Base-by-base conservation (phyloP, 106 monocot genomes). In the Chionographis japonica region DNA sequence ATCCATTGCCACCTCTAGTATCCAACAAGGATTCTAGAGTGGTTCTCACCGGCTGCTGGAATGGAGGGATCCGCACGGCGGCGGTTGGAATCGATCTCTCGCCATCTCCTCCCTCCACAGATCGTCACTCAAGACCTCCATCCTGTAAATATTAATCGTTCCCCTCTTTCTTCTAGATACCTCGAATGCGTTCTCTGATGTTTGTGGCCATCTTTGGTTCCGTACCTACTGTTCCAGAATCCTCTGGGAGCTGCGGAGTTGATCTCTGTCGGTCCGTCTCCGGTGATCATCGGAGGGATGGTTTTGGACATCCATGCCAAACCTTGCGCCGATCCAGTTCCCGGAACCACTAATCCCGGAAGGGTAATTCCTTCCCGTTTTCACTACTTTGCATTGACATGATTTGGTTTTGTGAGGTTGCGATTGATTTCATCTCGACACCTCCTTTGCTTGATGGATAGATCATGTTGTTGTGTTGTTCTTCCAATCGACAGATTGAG, bases 231-330 rank as follows among this genome's bases (percentile, higher is more conserved):
- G n/a, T 54, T 36, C 35, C 56, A 88, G 84, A 78, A 65, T 66
- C 64, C 2, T 3, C 13, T 77, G 36, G 27, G 51, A 58, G 64
- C 16, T 18, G 12, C 5, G 37, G 63, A 56, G 36, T 37, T 18
- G 4, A 18, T 20, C 69, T n/a, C n/a, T n/a, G n/a, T n/a, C n/a
- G n/a, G n/a, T n/a, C 43, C 71, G n/a, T 56, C 14, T 36, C 87
- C 87, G 3, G 81, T 90, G 49, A 72, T 94, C 14, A 78, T 94
- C 1, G 94, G 94, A 41, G 94, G 90, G 14, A 88, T 91, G 94
- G 85, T 94, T 51, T 54, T 90, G 63, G 94, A 94, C 56, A 79
- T 94, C 55, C 78, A 88, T 8, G 94, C 85, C 15, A 88, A 77
- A 76, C 90, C 90, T 27, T 43, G 51, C 15, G 12, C 70, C 4